Evolutionary conservation across 768 basidiomycete genomes (phyloP).

Genomic region (Rhizopogon vesiculosus): DNA sequence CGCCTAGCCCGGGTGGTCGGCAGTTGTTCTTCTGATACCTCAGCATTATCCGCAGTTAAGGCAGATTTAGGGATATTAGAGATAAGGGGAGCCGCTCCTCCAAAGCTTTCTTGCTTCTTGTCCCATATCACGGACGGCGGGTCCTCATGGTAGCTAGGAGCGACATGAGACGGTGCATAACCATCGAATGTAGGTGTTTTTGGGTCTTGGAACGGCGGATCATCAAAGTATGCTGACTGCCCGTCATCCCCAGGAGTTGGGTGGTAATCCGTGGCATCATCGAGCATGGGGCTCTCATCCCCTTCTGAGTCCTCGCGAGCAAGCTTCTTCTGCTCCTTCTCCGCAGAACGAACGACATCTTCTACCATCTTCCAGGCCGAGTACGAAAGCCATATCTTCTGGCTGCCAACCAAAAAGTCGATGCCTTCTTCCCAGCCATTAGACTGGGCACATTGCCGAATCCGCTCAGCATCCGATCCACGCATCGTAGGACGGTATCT

Average conservation of each 20-base stretch:
- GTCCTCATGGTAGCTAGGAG: slow-evolving; percentile 27
- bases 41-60: slow-evolving; percentile 39
- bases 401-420: slow-evolving; percentile 52
- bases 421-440: slow-evolving; percentile 49
- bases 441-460: slow-evolving; percentile 44
- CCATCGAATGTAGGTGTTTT: slow-evolving; percentile 21
- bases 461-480: slow-evolving; percentile 42
- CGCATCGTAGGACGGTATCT: slow-evolving; percentile 49
- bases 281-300: slow-evolving; percentile 39
- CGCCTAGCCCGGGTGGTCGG: slow-evolving; percentile 51
- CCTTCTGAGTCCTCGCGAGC: slow-evolving; percentile 37
- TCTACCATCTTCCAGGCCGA: slow-evolving; percentile 58
- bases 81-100: slow-evolving; percentile 24
- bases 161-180: slow-evolving; percentile 17
- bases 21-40: slow-evolving; percentile 47
- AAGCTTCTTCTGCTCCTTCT: slow-evolving; percentile 44
- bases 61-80: slow-evolving; percentile 37
- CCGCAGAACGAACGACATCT: slow-evolving; percentile 45
- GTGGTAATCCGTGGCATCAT: slow-evolving; percentile 37
- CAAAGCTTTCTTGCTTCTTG: slow-evolving; percentile 32
- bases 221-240: slow-evolving; percentile 29
- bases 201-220: slow-evolving; percentile 25
- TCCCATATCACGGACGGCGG: slow-evolving; percentile 37
- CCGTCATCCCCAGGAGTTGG: slow-evolving; percentile 24
- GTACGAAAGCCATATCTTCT: slow-evolving; percentile 53